phyloP scores from a whole-genome alignment of 2,329 filamentous ascomycete species.

The Nemania sp. region DNA sequence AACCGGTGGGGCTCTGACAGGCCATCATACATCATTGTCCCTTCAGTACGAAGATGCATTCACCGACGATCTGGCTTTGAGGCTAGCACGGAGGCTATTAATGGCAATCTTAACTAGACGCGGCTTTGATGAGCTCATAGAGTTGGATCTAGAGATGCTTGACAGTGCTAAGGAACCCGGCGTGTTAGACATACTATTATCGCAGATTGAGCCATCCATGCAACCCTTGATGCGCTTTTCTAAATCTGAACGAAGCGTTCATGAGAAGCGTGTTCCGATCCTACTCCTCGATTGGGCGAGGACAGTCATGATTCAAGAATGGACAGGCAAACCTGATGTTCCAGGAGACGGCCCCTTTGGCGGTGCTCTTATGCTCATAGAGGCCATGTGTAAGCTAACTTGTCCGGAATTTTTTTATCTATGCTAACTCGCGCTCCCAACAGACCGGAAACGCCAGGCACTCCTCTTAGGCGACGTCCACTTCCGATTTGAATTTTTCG shows the following conservation, averaged over 20 bases:
- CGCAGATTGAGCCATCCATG: slow-evolving; percentile 66
- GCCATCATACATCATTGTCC: slow-evolving; percentile 63
- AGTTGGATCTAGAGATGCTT: slow-evolving; percentile 52
- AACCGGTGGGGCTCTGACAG: slow-evolving; percentile 59
- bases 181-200: slow-evolving; percentile 62
- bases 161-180: slow-evolving; percentile 54
- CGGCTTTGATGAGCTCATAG: slow-evolving; percentile 61
- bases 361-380: slow-evolving; percentile 79
- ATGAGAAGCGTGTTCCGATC: slow-evolving; percentile 68
- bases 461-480: slow-evolving; percentile 75
- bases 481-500: slow-evolving; percentile 81
- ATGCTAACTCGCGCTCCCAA: slow-evolving; percentile 37
- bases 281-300: slow-evolving; percentile 78
- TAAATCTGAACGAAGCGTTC: slow-evolving; percentile 63
- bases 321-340: slow-evolving; percentile 81
- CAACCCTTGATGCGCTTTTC: slow-evolving; percentile 62
- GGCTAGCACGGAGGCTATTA: slow-evolving; percentile 69
- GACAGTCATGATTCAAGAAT: slow-evolving; percentile 80
- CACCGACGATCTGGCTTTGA: slow-evolving; percentile 69
- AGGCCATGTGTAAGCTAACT: slow-evolving; percentile 73
- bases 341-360: slow-evolving; percentile 78
- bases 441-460: slow-evolving; percentile 71
- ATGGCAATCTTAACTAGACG: slow-evolving; percentile 66
- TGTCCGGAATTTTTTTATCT: slow-evolving; percentile 14
- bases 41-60: slow-evolving; percentile 73